phyloP scores from a whole-genome alignment of 768 basidiomycete genomes.

The Calocera viscosa region DNA sequence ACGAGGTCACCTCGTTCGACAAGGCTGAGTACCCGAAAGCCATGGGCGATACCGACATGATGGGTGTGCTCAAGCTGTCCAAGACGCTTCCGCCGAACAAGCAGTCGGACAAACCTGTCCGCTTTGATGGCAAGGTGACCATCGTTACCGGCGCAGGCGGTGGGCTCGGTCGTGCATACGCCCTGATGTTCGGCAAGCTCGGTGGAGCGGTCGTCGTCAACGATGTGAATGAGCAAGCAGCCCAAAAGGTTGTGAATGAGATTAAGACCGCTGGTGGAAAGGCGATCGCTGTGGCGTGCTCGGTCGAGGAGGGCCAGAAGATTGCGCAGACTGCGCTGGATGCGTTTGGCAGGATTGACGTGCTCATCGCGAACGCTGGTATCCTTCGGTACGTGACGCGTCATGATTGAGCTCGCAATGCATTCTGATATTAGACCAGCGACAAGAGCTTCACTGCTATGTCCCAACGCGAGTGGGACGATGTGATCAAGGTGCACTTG shows the following conservation, averaged over 20 bases:
- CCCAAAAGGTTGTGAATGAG: constrained; percentile 75
- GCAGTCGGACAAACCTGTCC: constrained; percentile 56
- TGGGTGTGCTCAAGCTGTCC: constrained; percentile 50
- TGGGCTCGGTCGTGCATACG: constrained; percentile 85
- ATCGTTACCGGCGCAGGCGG: constrained; percentile 92
- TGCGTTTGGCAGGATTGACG: constrained; percentile 76
- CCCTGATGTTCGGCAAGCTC: constrained; percentile 77
- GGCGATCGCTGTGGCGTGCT: constrained; percentile 68
- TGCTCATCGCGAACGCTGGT: constrained; percentile 86
- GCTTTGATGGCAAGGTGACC: constrained; percentile 80
- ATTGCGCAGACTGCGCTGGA: constrained; percentile 81
- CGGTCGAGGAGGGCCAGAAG: constrained; percentile 81
- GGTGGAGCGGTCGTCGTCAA: constrained; percentile 98
- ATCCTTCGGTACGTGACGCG: constrained; percentile 43
- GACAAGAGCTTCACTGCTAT: constrained; percentile 87
- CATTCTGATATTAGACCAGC: neutral
- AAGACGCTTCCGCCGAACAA: constrained; percentile 50
- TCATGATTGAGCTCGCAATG: neutral
- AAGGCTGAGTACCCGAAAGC: constrained; percentile 54
- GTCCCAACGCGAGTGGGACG: constrained; percentile 89
- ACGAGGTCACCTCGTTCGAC: constrained; percentile 66
- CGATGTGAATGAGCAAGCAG: constrained; percentile 79
- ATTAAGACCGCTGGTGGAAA: constrained; percentile 79
- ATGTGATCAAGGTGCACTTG: constrained; percentile 78
- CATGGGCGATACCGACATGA: constrained; percentile 48